Evolutionary conservation across 768 basidiomycete species (phyloP), one percentile per base, ranked within the genome.

Genomic region (Russula abietina): DNA sequence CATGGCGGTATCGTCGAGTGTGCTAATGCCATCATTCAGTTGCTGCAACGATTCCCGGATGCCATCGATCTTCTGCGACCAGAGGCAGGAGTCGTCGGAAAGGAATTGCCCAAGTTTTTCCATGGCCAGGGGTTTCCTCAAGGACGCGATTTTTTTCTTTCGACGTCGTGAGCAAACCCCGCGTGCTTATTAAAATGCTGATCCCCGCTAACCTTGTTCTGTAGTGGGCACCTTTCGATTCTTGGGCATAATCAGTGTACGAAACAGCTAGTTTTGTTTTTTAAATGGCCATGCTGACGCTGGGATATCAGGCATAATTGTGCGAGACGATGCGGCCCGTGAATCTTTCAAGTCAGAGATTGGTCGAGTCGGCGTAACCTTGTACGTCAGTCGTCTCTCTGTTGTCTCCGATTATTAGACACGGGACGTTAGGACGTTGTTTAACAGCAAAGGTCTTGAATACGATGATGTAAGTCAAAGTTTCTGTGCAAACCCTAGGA

Each of bases 1-100:
- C 86, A 89, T 68, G 80, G 80, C 0, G 89, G 89, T 2, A 89
- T 90, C 48, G 83, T 90, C n/a, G 77, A 84, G 50, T 87, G 85
- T 66, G 88, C 88, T 0, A 81, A 84, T 56, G 81, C 80, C 0
- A 73, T 89, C 28, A 80, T 90, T 4, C 79, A 83, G n/a, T 71
- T 89, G 1, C 82, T 90, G 16, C 78, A 74, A 17, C 68, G 66
- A 10, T 85, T 85, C 60, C 83, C 84, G 0, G 71, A 84, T 66
- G 75, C 84, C 0, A 87, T 90, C 28, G 88, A 90, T 69, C 66
- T 65, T 2, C 77, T 89, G 17, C 75, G 75, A 9, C 78, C 74
- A 4, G 89, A 90, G 70, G 72, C 74, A 43, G 87, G 84, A 0
- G 70, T 83, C 10, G 77, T 83, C 1, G 77, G 79, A 16, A 85